These are phyloP conservation scores for Rhododendron kiyosumense DNA, from an alignment of 148 eudicot species.

Conservation along the genomic window DNA sequence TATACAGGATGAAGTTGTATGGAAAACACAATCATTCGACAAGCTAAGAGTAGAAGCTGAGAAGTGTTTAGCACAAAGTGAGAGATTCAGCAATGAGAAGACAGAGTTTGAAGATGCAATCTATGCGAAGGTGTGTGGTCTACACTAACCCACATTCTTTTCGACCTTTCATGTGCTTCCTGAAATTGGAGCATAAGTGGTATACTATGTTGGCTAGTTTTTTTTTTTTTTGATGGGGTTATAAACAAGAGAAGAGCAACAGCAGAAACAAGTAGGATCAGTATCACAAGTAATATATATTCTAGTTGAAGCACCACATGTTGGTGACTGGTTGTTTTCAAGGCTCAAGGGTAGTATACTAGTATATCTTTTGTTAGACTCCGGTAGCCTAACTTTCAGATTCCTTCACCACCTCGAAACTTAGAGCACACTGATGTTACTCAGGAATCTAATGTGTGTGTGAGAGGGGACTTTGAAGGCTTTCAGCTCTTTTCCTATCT, in stretches of 20 bases:
- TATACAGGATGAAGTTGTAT: slow-evolving; percentile 81
- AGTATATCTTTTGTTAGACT: not conserved
- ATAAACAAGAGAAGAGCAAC: not conserved
- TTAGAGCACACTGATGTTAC: not conserved
- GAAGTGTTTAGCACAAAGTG: slow-evolving; percentile 70
- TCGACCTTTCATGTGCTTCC: not conserved
- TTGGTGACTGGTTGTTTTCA: not conserved
- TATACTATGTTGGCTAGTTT: too few species aligned
- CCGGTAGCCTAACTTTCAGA: not conserved
- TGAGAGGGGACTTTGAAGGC: not conserved
- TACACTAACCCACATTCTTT: not conserved
- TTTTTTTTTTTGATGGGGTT: not conserved
- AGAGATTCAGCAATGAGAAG: slow-evolving; percentile 65
- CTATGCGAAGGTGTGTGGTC: slow-evolving; percentile 56
- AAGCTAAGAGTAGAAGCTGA: slow-evolving; percentile 73
- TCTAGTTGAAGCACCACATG: not conserved
- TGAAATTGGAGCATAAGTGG: not conserved
- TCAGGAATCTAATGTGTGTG: not conserved
- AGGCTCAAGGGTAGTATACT: not conserved
- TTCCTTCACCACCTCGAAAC: not conserved
- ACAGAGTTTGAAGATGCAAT: slow-evolving; percentile 66
- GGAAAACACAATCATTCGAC: slow-evolving; percentile 57
- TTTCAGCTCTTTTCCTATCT: not conserved
- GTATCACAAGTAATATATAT: not conserved
- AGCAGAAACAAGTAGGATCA: not conserved